A percentile compares a stretch with the other conserved stretches of the same genome.
These are phyloP conservation scores for Xylaria sp. DNA, from an alignment of 2,329 filamentous ascomycete genomes.

Conservation along the genomic window DNA sequence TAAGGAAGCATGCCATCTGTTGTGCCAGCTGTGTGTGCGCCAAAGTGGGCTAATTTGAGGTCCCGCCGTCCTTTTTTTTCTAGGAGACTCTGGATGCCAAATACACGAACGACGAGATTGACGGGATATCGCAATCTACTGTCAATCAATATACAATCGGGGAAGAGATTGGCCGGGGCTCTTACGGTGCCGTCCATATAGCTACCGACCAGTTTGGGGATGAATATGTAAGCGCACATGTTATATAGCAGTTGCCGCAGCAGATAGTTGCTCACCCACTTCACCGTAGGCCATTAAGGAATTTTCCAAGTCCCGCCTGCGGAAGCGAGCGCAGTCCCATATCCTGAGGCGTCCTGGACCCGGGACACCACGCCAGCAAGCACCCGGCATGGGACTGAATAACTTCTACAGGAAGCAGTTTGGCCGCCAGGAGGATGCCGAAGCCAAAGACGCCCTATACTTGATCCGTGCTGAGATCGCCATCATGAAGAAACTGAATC, in stretches of 20 bases:
- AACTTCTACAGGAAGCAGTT: constrained; percentile 47
- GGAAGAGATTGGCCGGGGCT: constrained; percentile 96
- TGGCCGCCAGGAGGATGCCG: constrained; percentile 61
- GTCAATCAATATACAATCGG: constrained; percentile 97
- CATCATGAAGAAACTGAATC: constrained; percentile 98
- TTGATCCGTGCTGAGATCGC: constrained; percentile 96
- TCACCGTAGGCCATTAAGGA: constrained; percentile 85
- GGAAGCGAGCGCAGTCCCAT: constrained; percentile 90
- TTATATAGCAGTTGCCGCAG: not conserved
- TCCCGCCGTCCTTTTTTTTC: constrained; percentile 21
- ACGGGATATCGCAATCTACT: constrained; percentile 79
- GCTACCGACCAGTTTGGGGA: constrained; percentile 89
- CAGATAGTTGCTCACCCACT: constrained; percentile 31
- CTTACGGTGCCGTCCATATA: constrained; percentile 91
- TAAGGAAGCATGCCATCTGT: constrained; percentile 46
- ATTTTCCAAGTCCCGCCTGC: constrained; percentile 91
- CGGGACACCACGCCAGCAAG: constrained; percentile 55
- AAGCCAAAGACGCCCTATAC: constrained; percentile 77
- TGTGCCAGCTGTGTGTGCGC: constrained; percentile 3
- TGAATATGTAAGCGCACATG: constrained; percentile 79
- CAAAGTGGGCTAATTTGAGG: constrained; percentile 21
- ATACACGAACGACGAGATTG: constrained; percentile 84
- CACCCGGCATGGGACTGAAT: constrained; percentile 46
- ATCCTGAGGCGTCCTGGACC: constrained; percentile 68
- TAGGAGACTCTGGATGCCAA: constrained; percentile 92